Conservation (phyloP, 1,284 basidiomycete genomes). For the Pulveroboletus sp. region DNA sequence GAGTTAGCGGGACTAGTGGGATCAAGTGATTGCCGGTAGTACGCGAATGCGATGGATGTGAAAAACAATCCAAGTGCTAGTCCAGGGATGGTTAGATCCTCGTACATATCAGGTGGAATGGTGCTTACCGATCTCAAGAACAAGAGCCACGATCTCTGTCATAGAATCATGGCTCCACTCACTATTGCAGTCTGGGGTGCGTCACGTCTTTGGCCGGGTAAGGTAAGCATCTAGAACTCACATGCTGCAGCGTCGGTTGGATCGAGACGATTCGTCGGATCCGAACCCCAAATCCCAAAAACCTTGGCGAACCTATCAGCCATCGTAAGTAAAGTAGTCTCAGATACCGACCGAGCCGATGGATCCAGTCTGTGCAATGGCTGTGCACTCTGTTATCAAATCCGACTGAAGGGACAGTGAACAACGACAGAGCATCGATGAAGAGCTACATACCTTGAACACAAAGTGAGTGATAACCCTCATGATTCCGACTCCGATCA, state of each 20-base stretch:
- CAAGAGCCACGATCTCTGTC: slow-evolving; percentile 26
- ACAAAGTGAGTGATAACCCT: slow-evolving; percentile 65
- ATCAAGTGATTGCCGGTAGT: slow-evolving; percentile 71
- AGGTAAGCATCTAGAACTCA: slow-evolving; percentile 12
- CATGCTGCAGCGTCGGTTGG: slow-evolving; percentile 19
- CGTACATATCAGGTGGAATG: neutral
- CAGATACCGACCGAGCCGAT: slow-evolving; percentile 21
- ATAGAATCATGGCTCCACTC: slow-evolving; percentile 34
- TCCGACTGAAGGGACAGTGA: slow-evolving; percentile 36
- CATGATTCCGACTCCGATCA: slow-evolving; percentile 56
- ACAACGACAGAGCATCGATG: neutral
- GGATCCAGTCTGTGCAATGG: slow-evolving; percentile 20
- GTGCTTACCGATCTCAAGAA: slow-evolving; percentile 32
- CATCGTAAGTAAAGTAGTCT: neutral
- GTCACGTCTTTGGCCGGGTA: slow-evolving; percentile 7
- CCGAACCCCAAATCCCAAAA: slow-evolving; percentile 34
- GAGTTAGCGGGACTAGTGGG: slow-evolving; percentile 48
- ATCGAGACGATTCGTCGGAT: slow-evolving; percentile 11
- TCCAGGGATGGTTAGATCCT: neutral
- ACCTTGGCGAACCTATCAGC: slow-evolving; percentile 23
- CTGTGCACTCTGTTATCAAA: slow-evolving; percentile 29
- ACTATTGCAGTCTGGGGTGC: slow-evolving; percentile 40
- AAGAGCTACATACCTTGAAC: slow-evolving; percentile 51
- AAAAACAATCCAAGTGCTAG: slow-evolving; percentile 59
- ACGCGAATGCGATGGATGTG: slow-evolving; percentile 60